A percentile compares a stretch with the other conserved stretches of the same genome.
phyloP scores from a whole-genome alignment of 306 rosid species.

The Quillaja saponaria region DNA sequence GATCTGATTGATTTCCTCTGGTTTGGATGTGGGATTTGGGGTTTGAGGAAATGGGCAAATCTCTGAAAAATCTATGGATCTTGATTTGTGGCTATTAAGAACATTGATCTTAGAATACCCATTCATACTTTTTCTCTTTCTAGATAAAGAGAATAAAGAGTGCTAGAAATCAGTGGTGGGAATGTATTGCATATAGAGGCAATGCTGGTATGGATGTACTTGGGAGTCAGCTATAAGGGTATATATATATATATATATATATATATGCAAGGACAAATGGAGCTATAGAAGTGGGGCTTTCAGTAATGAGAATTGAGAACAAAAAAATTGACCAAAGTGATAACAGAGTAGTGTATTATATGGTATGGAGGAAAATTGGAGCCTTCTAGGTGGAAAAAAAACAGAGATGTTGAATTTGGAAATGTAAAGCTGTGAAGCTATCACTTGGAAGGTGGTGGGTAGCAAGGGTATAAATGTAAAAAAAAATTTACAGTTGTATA shows the following conservation, averaged over 20 bases:
- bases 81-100: conserved; percentile 38
- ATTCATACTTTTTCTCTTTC: conserved; percentile 30
- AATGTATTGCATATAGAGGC: too few relatives aligned
- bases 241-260: too few relatives aligned
- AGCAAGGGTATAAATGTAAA: not conserved
- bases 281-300: not conserved
- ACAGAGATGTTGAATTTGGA: conserved; percentile 18
- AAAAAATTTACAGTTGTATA: too few relatives aligned
- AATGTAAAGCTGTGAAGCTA: not conserved
- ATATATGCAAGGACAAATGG: not conserved
- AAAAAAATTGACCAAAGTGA: conserved; percentile 26
- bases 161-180: not conserved
- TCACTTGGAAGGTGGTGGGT: not conserved
- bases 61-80: conserved; percentile 59
- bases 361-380: conserved; percentile 9
- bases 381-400: not conserved
- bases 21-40: not conserved
- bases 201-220: not conserved
- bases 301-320: not conserved
- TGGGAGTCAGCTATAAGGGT: not conserved
- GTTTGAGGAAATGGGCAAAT: conserved; percentile 33
- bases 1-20: not conserved
- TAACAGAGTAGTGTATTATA: conserved; percentile 11
- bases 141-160: too few relatives aligned
- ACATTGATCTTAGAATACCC: conserved; percentile 54